Evolutionary conservation across 2,329 filamentous ascomycete species (phyloP).

Genomic region (Talaromyces sp.): DNA sequence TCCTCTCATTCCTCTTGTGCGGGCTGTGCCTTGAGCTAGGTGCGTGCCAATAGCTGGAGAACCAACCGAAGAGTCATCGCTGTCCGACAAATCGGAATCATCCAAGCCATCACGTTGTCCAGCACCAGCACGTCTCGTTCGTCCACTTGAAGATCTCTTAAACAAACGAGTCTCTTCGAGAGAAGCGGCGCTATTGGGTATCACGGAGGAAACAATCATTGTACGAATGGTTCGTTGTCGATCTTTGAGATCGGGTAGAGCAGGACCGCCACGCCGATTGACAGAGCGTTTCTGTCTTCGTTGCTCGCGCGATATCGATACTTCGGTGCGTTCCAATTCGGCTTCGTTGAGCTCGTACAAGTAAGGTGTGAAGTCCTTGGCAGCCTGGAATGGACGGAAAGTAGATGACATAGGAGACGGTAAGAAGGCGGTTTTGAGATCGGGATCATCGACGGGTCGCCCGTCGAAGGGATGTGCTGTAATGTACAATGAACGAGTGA

Average conservation of each 20-base stretch:
- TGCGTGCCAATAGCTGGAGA: slow-evolving; percentile 77
- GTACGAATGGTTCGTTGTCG: slow-evolving; percentile 90
- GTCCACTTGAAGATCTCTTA: slow-evolving; percentile 67
- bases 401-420: slow-evolving; percentile 77
- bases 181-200: slow-evolving; percentile 77
- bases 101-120: slow-evolving; percentile 61
- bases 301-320: slow-evolving; percentile 90
- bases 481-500: slow-evolving; percentile 88
- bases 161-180: slow-evolving; percentile 84
- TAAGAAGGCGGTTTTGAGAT: slow-evolving; percentile 80
- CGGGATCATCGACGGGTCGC: slow-evolving; percentile 84
- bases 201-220: slow-evolving; percentile 83
- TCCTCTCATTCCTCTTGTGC: slow-evolving; percentile 83
- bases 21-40: slow-evolving; percentile 66
- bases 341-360: slow-evolving; percentile 90
- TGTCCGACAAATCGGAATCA: slow-evolving; percentile 87
- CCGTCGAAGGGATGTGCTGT: slow-evolving; percentile 94
- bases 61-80: slow-evolving; percentile 80
- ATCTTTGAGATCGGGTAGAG: slow-evolving; percentile 93
- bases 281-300: slow-evolving; percentile 91
- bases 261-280: slow-evolving; percentile 86
- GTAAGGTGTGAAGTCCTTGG: slow-evolving; percentile 91
- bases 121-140: slow-evolving; percentile 56
- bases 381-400: slow-evolving; percentile 86
- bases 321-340: slow-evolving; percentile 84